Conservation (phyloP, 2,329 filamentous ascomycete species). For the Ceratocystis cubensis region DNA sequence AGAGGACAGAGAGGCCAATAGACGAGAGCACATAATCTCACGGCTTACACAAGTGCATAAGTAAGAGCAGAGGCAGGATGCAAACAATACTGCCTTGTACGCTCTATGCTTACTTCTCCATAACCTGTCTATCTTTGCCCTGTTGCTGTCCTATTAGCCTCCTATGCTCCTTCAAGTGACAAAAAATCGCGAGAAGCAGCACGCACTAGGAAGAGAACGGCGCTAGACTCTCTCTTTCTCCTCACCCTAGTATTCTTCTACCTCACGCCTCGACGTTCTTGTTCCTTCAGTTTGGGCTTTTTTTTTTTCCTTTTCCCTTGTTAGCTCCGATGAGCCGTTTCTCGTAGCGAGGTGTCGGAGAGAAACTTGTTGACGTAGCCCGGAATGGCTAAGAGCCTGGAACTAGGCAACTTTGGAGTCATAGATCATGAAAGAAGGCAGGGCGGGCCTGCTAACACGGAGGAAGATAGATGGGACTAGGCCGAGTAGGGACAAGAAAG, state of each 20-base stretch:
- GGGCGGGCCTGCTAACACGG: no score
- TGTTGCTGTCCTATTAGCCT: no score
- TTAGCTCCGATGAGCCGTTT: not conserved
- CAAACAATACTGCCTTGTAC: no score
- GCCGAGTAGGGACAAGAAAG: not conserved
- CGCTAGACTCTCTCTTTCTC: not conserved
- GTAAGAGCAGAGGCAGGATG: no score
- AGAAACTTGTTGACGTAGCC: constrained; percentile 1
- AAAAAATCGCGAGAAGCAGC: not conserved
- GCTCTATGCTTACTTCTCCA: no score
- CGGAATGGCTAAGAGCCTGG: not conserved
- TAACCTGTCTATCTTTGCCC: no score
- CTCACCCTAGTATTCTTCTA: no score
- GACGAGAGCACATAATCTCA: no score
- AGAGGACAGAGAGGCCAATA: no score
- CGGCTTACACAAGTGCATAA: no score
- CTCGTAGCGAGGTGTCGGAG: not conserved
- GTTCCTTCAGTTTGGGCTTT: not conserved
- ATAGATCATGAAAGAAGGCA: no score
- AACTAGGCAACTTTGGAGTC: not conserved
- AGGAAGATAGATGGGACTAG: not conserved
- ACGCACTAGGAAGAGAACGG: not conserved
- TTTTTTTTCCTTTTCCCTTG: not conserved
- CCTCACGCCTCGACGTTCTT: no score
- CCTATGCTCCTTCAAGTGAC: not conserved